phyloP scores from a whole-genome alignment of 2,329 filamentous ascomycete genomes.

The Salinomyces thailandicus region DNA sequence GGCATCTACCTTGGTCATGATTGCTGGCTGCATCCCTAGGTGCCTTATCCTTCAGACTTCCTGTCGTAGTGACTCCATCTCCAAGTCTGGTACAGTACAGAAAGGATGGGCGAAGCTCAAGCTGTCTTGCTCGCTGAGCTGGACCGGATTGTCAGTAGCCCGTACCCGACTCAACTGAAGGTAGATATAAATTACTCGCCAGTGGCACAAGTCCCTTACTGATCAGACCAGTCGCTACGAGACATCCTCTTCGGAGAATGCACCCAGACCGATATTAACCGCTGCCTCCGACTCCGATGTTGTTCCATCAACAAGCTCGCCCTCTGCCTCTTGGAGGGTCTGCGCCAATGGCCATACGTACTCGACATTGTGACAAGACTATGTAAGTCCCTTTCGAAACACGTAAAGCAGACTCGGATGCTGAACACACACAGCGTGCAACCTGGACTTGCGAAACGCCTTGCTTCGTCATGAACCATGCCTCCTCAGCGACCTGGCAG shows the following conservation, averaged over 20 bases:
- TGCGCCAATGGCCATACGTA: constrained; percentile 42
- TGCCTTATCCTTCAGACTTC: too few relatives aligned
- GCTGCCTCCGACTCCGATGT: constrained; percentile 39
- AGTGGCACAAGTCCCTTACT: neutral
- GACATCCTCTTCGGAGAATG: constrained; percentile 24
- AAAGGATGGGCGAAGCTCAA: neutral
- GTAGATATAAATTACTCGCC: constrained; percentile 7
- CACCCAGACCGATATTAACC: constrained; percentile 28
- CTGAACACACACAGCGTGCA: constrained; percentile 9
- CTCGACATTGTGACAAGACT: constrained; percentile 41
- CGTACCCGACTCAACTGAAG: constrained; percentile 26
- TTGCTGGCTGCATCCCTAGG: too few relatives aligned
- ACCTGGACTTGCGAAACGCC: constrained; percentile 19
- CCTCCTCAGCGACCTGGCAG: constrained; percentile 20
- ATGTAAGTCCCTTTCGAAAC: constrained; percentile 27
- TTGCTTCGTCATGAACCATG: constrained; percentile 22
- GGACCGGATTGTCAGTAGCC: constrained; percentile 21
- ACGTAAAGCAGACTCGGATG: too few relatives aligned
- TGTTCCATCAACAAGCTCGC: constrained; percentile 40
- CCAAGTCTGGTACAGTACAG: too few relatives aligned
- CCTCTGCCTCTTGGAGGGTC: constrained; percentile 37
- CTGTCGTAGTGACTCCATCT: too few relatives aligned
- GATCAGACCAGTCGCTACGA: constrained; percentile 16
- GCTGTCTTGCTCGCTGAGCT: constrained; percentile 16
- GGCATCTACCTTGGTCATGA: too few relatives aligned